phyloP scores from a whole-genome alignment of 306 rosid genomes.

The Vigna radiata region DNA sequence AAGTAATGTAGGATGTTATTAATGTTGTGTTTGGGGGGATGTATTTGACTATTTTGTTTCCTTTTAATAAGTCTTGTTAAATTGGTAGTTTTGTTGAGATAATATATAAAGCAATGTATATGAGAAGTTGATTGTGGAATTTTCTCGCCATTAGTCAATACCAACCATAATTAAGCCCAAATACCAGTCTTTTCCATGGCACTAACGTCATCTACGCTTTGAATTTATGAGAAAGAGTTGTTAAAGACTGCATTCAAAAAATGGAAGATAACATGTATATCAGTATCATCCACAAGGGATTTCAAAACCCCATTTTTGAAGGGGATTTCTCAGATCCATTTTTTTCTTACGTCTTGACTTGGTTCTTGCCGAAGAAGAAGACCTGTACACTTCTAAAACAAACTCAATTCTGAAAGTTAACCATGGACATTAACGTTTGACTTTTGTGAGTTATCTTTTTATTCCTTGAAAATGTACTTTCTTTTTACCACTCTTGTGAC shows the following conservation, averaged over 20 bases:
- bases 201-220: constrained; percentile 1
- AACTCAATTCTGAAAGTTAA: neutral
- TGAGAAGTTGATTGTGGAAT: constrained; percentile 40
- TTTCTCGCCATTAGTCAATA: constrained; percentile 29
- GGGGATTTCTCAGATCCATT: neutral
- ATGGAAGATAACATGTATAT: constrained; percentile 1
- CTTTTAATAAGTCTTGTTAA: constrained; percentile 39
- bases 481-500: neutral
- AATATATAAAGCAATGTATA: constrained; percentile 1
- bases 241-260: neutral
- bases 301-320: neutral
- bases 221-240: neutral
- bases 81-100: constrained; percentile 19
- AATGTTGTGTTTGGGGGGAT: constrained; percentile 36
- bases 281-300: neutral
- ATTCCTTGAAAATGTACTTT: neutral
- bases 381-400: neutral
- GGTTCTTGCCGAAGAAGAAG: neutral
- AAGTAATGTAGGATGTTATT: constrained; percentile 18
- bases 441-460: neutral
- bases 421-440: neutral
- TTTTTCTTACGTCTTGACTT: constrained; percentile 24
- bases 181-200: neutral
- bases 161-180: constrained; percentile 37
- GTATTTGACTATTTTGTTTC: constrained; percentile 18